Evolutionary conservation across 2,329 filamentous ascomycete species (phyloP).

Genomic region (Fragosphaeria purpurea): DNA sequence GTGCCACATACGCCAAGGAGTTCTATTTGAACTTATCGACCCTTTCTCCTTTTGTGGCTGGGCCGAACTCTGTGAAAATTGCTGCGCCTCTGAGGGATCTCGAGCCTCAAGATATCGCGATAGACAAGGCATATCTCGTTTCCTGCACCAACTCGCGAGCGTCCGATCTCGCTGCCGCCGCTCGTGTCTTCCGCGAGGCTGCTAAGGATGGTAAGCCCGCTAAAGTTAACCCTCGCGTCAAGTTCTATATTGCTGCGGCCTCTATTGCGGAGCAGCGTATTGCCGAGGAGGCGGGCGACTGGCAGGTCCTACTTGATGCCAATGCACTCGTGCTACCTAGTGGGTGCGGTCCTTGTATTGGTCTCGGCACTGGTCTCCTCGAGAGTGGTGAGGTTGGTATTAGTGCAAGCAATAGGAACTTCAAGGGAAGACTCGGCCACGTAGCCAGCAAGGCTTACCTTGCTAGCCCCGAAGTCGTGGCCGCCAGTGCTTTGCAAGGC

Average conservation of each 20-base stretch:
- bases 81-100: conserved; percentile 68
- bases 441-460: conserved; percentile 75
- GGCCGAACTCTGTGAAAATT: conserved; percentile 86
- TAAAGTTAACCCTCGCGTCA: conserved; percentile 64
- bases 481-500: conserved; percentile 70
- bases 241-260: conserved; percentile 85
- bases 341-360: conserved; percentile 79
- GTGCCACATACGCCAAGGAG: conserved; percentile 72
- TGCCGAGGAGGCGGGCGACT: conserved; percentile 74
- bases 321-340: conserved; percentile 63
- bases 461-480: conserved; percentile 81
- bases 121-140: conserved; percentile 80
- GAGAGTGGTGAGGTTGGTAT: conserved; percentile 83
- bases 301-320: conserved; percentile 71
- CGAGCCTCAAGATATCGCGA: conserved; percentile 59
- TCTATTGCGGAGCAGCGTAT: conserved; percentile 65
- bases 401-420: conserved; percentile 76
- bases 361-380: conserved; percentile 60
- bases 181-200: conserved; percentile 74
- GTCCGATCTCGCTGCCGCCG: conserved; percentile 73
- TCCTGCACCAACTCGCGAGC: conserved; percentile 81
- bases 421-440: conserved; percentile 82
- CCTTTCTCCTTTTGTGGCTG: conserved; percentile 72
- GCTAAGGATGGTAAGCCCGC: conserved; percentile 53
- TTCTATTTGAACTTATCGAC: conserved; percentile 78